Evolutionary conservation across 2,329 filamentous ascomycete species (phyloP).

Genomic region (Penicillium sp.): DNA sequence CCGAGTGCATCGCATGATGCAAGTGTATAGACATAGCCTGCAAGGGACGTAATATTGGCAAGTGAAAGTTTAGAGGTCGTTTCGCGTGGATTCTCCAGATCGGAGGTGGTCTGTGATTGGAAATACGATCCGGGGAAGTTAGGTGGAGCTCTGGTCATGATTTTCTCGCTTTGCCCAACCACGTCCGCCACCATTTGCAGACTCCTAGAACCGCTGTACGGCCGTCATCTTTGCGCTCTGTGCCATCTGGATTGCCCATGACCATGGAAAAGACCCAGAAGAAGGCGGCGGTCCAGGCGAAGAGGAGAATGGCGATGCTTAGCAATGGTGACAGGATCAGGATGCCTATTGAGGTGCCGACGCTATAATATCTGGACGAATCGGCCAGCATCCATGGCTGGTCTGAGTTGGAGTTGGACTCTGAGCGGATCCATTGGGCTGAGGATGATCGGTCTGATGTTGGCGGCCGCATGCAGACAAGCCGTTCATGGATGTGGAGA

Average conservation of each 20-base stretch:
- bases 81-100: constrained; percentile 6
- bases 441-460: constrained; percentile 24
- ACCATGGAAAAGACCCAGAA: constrained; percentile 61
- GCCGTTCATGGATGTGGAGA: constrained; percentile 46
- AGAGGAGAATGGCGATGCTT: constrained; percentile 53
- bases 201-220: constrained; percentile 56
- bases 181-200: constrained; percentile 57
- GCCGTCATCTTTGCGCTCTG: constrained; percentile 58
- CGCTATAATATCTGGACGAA: constrained; percentile 34
- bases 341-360: constrained; percentile 46
- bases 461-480: constrained; percentile 27
- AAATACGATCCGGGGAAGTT: neutral
- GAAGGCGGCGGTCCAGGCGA: constrained; percentile 55
- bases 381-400: constrained; percentile 23
- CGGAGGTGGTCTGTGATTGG: neutral
- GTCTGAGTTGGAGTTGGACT: constrained; percentile 36
- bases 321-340: constrained; percentile 54
- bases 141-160: constrained; percentile 3
- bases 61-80: constrained; percentile 13
- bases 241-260: constrained; percentile 58
- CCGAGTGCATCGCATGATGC: constrained; percentile 11
- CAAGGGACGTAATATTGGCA: constrained; percentile 11
- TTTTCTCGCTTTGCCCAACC: constrained; percentile 43
- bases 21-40: constrained; percentile 14
- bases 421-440: constrained; percentile 40